Base-by-base conservation (phyloP, 1,284 basidiomycete genomes). In the Trametes pubescens region DNA sequence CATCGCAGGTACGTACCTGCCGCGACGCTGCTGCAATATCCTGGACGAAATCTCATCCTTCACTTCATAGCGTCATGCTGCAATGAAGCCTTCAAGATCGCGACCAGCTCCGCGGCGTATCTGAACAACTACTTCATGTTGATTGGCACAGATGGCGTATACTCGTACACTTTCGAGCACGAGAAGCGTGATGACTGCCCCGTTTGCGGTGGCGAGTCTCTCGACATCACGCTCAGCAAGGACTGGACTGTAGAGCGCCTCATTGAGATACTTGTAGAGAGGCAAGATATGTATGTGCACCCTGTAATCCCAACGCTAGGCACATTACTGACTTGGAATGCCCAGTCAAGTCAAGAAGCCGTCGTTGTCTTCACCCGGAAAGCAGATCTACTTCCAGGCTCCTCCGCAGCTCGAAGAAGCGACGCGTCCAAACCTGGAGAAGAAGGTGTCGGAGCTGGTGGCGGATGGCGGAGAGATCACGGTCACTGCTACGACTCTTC, bases 51-150 rank as follows among this genome's bases (percentile, higher is more conserved):
- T 56, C 56, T 48, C 53, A 59, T 32, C 0, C 26, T 14, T 61
- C 46, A 51, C 34, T 18, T 14, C 9, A 0, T 59, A 96, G 96
- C 97, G 16, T 94, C 96, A 2, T 99, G 98, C 79, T 99, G 97
- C 74, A 98, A 98, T 71, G 98, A 99, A 79, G 98, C 98, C 10
- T 96, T 99, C 86, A 99, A 99, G 80, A 94, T 99, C 64, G 97
- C 95, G 21, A 99, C 98, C 0, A 94, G 90, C 65, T 92, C 93
- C 29, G 97, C 96, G 0, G 94, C 96, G 1, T 98, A 90, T 75
- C 84, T 99, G 47, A 94, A 98, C 80, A 99, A 99, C 78, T 99
- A 99, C 79, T 99, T 99, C 85, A 96, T 96, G 93, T 83, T 96
- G 51, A 92, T 97, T 65, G 98, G 98, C 35, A 99, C 96, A 44